Base-by-base conservation (phyloP, 1,284 basidiomycete species). In the Puccinia triticina region DNA sequence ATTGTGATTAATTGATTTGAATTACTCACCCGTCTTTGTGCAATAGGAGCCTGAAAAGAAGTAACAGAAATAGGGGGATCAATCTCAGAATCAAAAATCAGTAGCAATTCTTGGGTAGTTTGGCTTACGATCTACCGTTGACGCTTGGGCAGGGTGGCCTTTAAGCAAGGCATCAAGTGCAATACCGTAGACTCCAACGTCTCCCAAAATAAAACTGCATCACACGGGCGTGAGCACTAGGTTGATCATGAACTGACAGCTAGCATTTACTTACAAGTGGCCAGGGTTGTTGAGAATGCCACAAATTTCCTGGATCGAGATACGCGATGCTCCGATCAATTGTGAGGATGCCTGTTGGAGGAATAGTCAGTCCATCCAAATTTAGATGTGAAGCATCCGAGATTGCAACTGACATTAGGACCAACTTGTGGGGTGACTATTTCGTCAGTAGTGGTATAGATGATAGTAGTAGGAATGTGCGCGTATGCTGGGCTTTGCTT, bases 381-480 rank as follows among this genome's bases (percentile, higher is more conserved):
- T 10, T 37, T n/a, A 43, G 10, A 61, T 61, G 14, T 48, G 10
- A 61, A 50, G 76, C 3, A 37, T 32, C 11, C 32, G n/a, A n/a
- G n/a, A n/a, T n/a, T n/a, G n/a, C n/a, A 32, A 26, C 50, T 73
- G 21, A 80, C 77, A 18, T 29, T 21, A 18, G 32, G 18, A 26
- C 66, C 66, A n/a, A 46, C 12, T 71, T 84, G 83, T 21, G 84
- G 83, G n/a, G 50, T 69, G 21, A 84, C 75, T n/a, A 84, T 59
- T 23, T 84, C 84, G 75, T 84, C 84, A 40, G 67, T 66, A 7
- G 26, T 12, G 43, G 72, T 83, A 55, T 77, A 83, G 46, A 84
- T 71, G 32, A 83, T 83, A 14, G 84, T 83, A 0, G 83, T 84
- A 29, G 83, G 64, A 11, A 84, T 67, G 12, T 71, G 79, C 8